These are phyloP conservation scores for Blastocrithidia nonstop DNA, from an alignment of 208 protist genomes.

Conservation along the genomic window DNA sequence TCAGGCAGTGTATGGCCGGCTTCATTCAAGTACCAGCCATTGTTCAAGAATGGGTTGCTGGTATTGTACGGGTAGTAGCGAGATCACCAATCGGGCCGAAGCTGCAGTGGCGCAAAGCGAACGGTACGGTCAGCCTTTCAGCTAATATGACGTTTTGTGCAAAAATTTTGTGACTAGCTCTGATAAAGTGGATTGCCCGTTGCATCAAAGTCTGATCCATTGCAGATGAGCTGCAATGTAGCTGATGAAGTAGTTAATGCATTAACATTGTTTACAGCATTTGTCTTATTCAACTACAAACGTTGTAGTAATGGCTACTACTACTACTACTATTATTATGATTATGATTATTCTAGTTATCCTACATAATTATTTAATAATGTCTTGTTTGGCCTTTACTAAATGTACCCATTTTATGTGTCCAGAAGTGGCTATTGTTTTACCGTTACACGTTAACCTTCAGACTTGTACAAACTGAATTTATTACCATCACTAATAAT, in stretches of 20 bases:
- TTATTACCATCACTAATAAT: too few relatives aligned
- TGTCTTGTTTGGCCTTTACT: too few relatives aligned
- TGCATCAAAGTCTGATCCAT: slow-evolving; percentile 46
- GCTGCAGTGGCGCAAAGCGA: slow-evolving; percentile 63
- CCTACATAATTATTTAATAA: too few relatives aligned
- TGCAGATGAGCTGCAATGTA: slow-evolving; percentile 31
- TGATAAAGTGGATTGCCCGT: slow-evolving; percentile 21
- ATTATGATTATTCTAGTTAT: slow-evolving; percentile 4
- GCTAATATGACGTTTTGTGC: slow-evolving; percentile 73
- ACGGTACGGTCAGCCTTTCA: slow-evolving; percentile 81
- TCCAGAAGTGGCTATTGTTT: too few relatives aligned
- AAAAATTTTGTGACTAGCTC: slow-evolving; percentile 29
- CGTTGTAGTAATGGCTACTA: background rate
- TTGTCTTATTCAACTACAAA: slow-evolving; percentile 8
- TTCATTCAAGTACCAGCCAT: slow-evolving; percentile 77
- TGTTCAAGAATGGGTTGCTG: slow-evolving; percentile 51
- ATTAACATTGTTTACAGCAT: background rate
- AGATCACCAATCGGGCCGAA: slow-evolving; percentile 39
- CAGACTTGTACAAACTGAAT: too few relatives aligned
- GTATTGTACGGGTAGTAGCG: slow-evolving; percentile 45
- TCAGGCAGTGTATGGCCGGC: slow-evolving; percentile 67
- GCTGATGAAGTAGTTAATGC: background rate
- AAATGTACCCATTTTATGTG: too few relatives aligned
- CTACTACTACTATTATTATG: background rate
- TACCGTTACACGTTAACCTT: too few relatives aligned